Evolutionary conservation across 2,329 filamentous ascomycete species (phyloP).

Genomic region (Microsporum ferrugineum): DNA sequence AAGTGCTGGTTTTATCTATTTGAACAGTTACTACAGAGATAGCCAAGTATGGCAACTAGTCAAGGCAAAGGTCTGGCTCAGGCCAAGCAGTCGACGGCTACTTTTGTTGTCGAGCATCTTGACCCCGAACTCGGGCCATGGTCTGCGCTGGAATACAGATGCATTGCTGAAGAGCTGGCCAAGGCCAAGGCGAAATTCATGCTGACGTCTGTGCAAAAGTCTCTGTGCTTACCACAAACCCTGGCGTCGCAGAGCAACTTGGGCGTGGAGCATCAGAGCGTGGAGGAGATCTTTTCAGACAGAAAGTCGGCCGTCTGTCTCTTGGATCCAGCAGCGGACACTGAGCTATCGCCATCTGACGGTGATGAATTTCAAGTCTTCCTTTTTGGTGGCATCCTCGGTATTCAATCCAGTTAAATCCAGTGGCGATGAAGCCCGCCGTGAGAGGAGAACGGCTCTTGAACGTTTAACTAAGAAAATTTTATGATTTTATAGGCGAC

Average conservation of each 20-base stretch:
- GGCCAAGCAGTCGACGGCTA: neutral
- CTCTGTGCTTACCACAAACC: conserved; percentile 48
- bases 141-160: conserved; percentile 85
- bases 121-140: conserved; percentile 88
- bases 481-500: conserved; percentile 51
- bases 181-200: conserved; percentile 58
- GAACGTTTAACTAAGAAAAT: neutral
- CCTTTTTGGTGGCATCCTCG: conserved; percentile 89
- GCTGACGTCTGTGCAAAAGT: conserved; percentile 65
- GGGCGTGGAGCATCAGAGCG: conserved; percentile 60
- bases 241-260: conserved; percentile 53
- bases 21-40: too few relatives aligned
- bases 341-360: conserved; percentile 75
- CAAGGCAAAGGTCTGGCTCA: too few relatives aligned
- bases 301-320: conserved; percentile 72
- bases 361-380: conserved; percentile 77
- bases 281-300: conserved; percentile 67
- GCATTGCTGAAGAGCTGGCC: conserved; percentile 72
- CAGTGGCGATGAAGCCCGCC: neutral
- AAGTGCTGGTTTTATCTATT: too few relatives aligned
- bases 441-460: too few relatives aligned
- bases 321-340: conserved; percentile 70
- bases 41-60: too few relatives aligned
- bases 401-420: conserved; percentile 37
- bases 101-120: conserved; percentile 88